Conservation (phyloP, 2,329 filamentous ascomycete genomes). For the Fusarium hainanense region DNA sequence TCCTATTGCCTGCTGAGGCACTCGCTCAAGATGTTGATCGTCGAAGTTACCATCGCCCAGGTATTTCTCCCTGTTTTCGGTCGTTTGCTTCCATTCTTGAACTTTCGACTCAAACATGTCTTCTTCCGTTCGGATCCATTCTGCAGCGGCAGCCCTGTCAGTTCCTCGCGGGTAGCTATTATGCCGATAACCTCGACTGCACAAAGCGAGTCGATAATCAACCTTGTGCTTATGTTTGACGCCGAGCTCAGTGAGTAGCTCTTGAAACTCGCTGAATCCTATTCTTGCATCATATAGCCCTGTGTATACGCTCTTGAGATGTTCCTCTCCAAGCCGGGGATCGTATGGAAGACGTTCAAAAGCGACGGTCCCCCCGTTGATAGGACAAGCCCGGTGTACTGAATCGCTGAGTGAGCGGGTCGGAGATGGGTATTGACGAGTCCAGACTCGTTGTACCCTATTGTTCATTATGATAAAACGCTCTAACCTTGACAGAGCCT, state of each 20-base stretch:
- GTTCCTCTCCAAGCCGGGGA: not conserved
- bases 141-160: not conserved
- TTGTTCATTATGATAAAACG: not conserved
- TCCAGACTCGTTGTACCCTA: too few relatives aligned
- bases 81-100: too few relatives aligned
- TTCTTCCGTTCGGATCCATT: not conserved
- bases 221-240: not conserved
- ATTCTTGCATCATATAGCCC: rapidly evolving
- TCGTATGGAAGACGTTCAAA: not conserved
- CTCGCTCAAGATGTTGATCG: not conserved
- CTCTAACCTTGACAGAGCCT: not conserved
- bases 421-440: too few relatives aligned
- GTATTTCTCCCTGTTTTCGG: too few relatives aligned
- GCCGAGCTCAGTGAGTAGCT: rapidly evolving
- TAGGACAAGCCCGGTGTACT: not conserved
- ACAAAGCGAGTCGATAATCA: not conserved
- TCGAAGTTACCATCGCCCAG: too few relatives aligned
- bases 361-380: rapidly evolving
- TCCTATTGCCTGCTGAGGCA: not conserved
- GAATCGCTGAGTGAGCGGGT: too few relatives aligned
- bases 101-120: not conserved
- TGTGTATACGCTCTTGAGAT: not conserved
- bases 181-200: not conserved
- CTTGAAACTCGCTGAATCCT: not conserved
- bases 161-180: too few relatives aligned